Base-by-base conservation (phyloP, 1,139 yeast genomes). In the Sugiyamaella paludigena region DNA sequence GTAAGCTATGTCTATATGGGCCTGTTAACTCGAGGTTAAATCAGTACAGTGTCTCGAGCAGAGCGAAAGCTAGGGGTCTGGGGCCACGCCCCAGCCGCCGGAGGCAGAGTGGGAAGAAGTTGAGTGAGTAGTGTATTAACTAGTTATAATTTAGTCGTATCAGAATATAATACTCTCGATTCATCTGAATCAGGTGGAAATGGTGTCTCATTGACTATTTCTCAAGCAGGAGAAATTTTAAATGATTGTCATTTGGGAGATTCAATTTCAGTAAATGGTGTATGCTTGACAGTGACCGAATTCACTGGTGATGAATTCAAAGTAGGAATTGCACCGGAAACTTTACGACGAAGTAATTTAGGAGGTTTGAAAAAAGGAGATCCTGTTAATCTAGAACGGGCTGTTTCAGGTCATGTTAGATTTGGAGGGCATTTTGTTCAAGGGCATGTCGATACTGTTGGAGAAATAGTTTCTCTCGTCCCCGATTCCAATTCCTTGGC, bases 371-470 rank as follows among this genome's bases (percentile, higher is more conserved):
- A 66, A 53, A 52, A 59, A 0, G 92, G 89, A 2, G 68, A 78
- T 26, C 74, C 75, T 54, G 96, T 92, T 34, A 91, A 94, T 63
- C 74, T 92, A 58, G 99, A 92, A 68, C 76, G 98, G 54, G 98
- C 98, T 0, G 89, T 92, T 30, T 72, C 79, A 52, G 87, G 76
- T 4, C 89, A 87, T 47, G 89, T 84, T 10, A 75, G 98, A 55
- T 80, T 91, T 62, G 98, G 99, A 27, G 98, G 99, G 0, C 99
- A 92, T 68, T 81, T 91, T 54, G 98, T 92, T 1, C 98, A 92
- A 59, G 99, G 98, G 11, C 99, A 92, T 70, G 91, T 94, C 31
- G 98, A 92, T 64, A 87, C 97, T 0, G 76, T 84, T 29, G 97
- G 96, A 4, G 69, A 70, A 30, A 85, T 94, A 35, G 76, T 77